Conservation (phyloP, 169 alveolate genomes). For the Cryptosporidium canis region DNA sequence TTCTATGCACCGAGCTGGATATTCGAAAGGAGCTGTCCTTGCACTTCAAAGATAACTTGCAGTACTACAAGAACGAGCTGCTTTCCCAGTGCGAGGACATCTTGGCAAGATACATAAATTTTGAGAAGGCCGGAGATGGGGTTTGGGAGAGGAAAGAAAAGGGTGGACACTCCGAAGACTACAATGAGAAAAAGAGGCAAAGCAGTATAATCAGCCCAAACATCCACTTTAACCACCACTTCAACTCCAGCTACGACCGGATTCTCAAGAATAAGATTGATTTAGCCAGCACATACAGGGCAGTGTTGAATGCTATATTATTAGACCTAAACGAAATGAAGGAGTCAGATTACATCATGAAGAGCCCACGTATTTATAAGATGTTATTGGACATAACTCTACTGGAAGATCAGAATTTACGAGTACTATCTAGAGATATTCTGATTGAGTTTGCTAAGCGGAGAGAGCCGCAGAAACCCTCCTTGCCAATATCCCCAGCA, state of each 20-base stretch:
- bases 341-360: background rate
- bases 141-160: background rate
- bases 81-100: slow-evolving; percentile 13
- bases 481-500: background rate
- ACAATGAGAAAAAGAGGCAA: background rate
- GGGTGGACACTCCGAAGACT: background rate
- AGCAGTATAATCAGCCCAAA: slow-evolving; percentile 37
- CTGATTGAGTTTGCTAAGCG: background rate
- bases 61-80: background rate
- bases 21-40: slow-evolving; percentile 1
- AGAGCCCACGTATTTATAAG: background rate
- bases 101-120: background rate
- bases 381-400: slow-evolving; percentile 24
- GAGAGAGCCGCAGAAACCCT: background rate
- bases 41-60: background rate
- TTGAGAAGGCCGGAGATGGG: background rate
- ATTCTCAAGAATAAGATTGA: slow-evolving; percentile 18
- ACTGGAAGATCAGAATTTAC: slow-evolving; percentile 1
- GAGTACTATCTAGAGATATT: background rate
- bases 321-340: background rate
- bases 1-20: background rate
- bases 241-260: slow-evolving; percentile 21
- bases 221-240: slow-evolving; percentile 5
- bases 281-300: background rate
- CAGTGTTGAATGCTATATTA: background rate